Conservation (phyloP, 73 alveolate species). For the Paramecium sexaurelia region DNA sequence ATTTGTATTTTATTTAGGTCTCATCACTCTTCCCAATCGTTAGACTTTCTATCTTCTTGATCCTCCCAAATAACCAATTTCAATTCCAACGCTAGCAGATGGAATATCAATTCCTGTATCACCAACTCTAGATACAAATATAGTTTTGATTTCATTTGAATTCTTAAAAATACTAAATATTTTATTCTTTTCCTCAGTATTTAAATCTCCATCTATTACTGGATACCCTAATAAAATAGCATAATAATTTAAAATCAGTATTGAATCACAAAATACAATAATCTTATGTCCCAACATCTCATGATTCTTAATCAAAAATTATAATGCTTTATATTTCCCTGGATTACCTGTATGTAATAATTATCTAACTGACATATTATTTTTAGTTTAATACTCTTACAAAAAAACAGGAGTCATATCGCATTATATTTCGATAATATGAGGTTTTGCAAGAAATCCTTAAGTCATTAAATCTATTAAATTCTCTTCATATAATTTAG, state of each 20-base stretch:
- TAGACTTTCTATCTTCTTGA: slow-evolving; percentile 88
- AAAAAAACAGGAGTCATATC: slow-evolving; percentile 77
- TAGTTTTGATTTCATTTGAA: slow-evolving; percentile 72
- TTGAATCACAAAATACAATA: slow-evolving; percentile 79
- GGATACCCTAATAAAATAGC: slow-evolving; percentile 61
- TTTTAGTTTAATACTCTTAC: slow-evolving; percentile 67
- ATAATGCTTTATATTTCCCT: slow-evolving; percentile 72
- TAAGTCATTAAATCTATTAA: slow-evolving; percentile 82
- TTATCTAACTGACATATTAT: slow-evolving; percentile 59
- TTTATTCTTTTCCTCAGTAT: slow-evolving; percentile 70
- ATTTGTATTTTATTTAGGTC: slow-evolving; percentile 79
- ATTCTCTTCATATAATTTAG: slow-evolving; percentile 86
- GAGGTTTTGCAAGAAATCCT: slow-evolving; percentile 84
- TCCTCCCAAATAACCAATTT: slow-evolving; percentile 80
- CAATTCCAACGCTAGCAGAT: slow-evolving; percentile 81
- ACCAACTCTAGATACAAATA: slow-evolving; percentile 84
- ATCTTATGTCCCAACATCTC: slow-evolving; percentile 76
- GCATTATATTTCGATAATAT: slow-evolving; percentile 78
- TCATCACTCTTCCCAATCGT: slow-evolving; percentile 85
- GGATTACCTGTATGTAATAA: slow-evolving; percentile 80
- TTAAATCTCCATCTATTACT: slow-evolving; percentile 72
- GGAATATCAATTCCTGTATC: slow-evolving; percentile 88
- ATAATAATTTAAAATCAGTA: slow-evolving; percentile 74
- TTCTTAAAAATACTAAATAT: slow-evolving; percentile 71
- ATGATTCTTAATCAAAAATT: slow-evolving; percentile 75